Base-by-base conservation (phyloP, 2,329 filamentous ascomycete species). In the Hypoxylon sp. region DNA sequence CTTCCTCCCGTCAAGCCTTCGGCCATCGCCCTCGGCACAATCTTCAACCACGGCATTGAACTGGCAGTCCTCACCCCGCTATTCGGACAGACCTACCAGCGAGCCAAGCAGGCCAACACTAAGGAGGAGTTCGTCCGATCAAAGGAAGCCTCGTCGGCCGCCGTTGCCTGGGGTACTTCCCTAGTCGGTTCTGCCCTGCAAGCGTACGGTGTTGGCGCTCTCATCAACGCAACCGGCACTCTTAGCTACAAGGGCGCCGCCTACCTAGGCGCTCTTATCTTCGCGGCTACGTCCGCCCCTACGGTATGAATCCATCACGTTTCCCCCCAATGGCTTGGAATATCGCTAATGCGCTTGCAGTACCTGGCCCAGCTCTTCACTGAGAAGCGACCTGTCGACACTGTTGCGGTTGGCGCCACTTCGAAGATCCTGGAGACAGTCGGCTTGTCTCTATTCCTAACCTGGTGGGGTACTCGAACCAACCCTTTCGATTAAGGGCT, bases 61-160 rank as follows among this genome's bases (percentile, higher is more conserved):
- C 90, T 96, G 72, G 94, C 93, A 81, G 89, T 98, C 76, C 89
- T 98, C 70, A 88, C 90, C 67, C 95, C 95, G 71, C 84, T 98
- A 82, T 97, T 98, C 81, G 95, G 96, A 79, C 91, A 97, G 79
- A 95, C 93, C 78, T 98, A 97, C 88, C 91, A 94, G 84, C 92
- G 93, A 75, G 94, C 95, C 75, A 94, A 97, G 88, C 85, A 89
- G 68, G 89, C 95, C 81, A 95, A 97, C 89, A 93, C 91, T 78
- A 97, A 96, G 86, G 94, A 98, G 85, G 95, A 98, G 85, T 98
- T 98, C 84, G 84, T 97, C 82, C 91, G 91, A 82, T 97, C 93
- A 75, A 95, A 94, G 88, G 95, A 98, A 86, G 92, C 95, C 72
- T 90, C 92, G 69, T 92, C 92, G 68, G 94, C 94, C 72, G 94